Conservation (phyloP, 116 monocot species). For the Papilionanthe hybrid region DNA sequence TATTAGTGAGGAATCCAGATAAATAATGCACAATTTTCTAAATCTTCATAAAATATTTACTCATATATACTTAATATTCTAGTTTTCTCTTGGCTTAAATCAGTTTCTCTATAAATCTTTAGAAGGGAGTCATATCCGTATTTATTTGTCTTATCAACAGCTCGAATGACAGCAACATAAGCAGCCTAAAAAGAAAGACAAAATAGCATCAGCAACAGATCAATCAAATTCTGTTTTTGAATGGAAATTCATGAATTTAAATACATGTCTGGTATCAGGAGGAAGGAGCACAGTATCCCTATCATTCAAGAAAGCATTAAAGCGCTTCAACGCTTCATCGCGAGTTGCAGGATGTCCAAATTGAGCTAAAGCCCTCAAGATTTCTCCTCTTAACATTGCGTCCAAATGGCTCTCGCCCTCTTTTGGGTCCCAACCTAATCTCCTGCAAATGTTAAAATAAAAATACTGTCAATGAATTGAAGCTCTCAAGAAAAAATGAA, state of each 20-base stretch:
- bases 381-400: conserved; percentile 75
- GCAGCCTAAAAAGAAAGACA: conserved; percentile 48
- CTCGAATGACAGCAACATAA: conserved; percentile 75
- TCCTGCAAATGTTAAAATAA: conserved; percentile 36
- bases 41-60: not conserved
- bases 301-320: conserved; percentile 61
- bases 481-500: not conserved
- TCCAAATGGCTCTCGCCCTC: conserved; percentile 78
- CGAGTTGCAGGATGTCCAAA: conserved; percentile 70
- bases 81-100: conserved; percentile 92
- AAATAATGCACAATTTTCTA: not conserved
- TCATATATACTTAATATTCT: conserved; percentile 67
- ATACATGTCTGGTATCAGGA: conserved; percentile 81
- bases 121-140: conserved; percentile 76
- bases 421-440: conserved; percentile 81
- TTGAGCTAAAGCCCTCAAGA: conserved; percentile 68
- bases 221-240: not conserved
- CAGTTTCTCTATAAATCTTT: conserved; percentile 77
- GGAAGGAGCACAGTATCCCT: conserved; percentile 69
- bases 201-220: not conserved
- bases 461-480: not conserved
- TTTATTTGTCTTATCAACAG: conserved; percentile 40
- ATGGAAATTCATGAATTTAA: not conserved
- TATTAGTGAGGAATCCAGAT: not conserved
- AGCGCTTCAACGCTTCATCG: conserved; percentile 65